Percentiles rank a stretch among this genome's conserved stretches.
Conservation (phyloP, 2,329 filamentous ascomycete species). For the Stemphylium vesicarium region DNA sequence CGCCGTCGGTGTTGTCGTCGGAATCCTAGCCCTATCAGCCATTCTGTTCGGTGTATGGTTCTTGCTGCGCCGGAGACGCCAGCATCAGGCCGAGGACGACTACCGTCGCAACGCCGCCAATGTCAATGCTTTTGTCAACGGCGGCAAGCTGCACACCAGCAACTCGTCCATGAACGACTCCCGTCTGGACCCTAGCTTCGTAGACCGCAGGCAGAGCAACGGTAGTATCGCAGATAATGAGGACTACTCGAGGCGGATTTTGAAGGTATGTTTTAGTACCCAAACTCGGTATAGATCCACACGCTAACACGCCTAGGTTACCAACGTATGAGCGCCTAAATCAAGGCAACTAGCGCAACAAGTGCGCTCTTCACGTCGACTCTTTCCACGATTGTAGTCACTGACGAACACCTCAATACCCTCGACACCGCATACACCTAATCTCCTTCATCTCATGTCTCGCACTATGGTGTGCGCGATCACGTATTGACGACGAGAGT, state of each 20-base stretch:
- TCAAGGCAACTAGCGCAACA: slow-evolving; percentile 9
- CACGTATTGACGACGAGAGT: slow-evolving; percentile 42
- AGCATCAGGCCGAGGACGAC: slow-evolving; percentile 81
- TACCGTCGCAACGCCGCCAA: slow-evolving; percentile 81
- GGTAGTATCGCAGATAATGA: slow-evolving; percentile 97
- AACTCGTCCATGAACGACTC: slow-evolving; percentile 78
- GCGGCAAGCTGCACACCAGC: slow-evolving; percentile 67
- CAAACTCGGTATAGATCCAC: too few relatives aligned
- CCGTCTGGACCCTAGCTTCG: slow-evolving; percentile 80
- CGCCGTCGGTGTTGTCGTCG: slow-evolving; percentile 85
- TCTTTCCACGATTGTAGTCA: slow-evolving; percentile 6
- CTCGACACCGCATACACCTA: slow-evolving; percentile 19
- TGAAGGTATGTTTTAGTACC: slow-evolving; percentile 69
- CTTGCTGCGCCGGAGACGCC: slow-evolving; percentile 75
- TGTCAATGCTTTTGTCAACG: slow-evolving; percentile 72
- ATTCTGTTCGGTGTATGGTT: slow-evolving; percentile 74
- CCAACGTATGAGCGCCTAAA: slow-evolving; percentile 39
- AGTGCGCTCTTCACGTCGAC: slow-evolving; percentile 11
- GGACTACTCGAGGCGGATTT: slow-evolving; percentile 93
- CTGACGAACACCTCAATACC: slow-evolving; percentile 19
- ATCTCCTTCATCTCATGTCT: slow-evolving; percentile 29
- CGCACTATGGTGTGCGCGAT: slow-evolving; percentile 34
- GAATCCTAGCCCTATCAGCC: slow-evolving; percentile 72
- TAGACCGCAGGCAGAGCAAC: slow-evolving; percentile 85
- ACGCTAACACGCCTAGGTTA: slow-evolving; percentile 39